Percentiles rank a stretch among this genome's conserved stretches.
These are phyloP conservation scores for Breviolum minutum DNA, from an alignment of 73 alveolate species.

Conservation along the genomic window DNA sequence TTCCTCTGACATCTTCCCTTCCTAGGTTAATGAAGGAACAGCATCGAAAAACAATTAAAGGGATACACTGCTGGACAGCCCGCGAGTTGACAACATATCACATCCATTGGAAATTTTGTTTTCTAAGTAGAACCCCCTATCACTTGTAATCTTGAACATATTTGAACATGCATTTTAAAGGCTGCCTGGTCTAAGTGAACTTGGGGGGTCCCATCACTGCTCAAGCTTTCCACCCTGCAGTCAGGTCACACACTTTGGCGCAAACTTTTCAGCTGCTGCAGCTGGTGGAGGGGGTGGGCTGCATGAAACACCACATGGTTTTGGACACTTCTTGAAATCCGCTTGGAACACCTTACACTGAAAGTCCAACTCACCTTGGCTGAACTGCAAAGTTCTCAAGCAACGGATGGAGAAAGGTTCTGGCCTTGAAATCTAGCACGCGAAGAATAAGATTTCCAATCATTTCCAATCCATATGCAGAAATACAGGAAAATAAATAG, in stretches of 20 bases:
- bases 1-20: slow-evolving; percentile 15
- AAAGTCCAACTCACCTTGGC: slow-evolving; percentile 59
- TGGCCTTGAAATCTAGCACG: background rate
- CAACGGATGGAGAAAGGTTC: background rate
- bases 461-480: background rate
- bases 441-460: background rate
- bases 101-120: background rate
- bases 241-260: slow-evolving; percentile 14
- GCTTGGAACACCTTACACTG: slow-evolving; percentile 76
- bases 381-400: no score
- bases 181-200: no score
- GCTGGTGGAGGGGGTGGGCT: slow-evolving; percentile 15
- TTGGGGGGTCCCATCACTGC: no score
- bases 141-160: no score
- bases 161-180: no score
- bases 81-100: background rate
- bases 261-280: background rate
- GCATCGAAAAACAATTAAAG: background rate
- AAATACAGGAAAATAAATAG: background rate
- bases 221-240: background rate
- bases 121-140: no score
- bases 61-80: background rate
- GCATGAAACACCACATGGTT: slow-evolving; percentile 69
- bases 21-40: background rate
- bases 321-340: slow-evolving; percentile 52